phyloP scores from a whole-genome alignment of 108 stramenopile species.

The Pseudonitzschia multistriata region DNA sequence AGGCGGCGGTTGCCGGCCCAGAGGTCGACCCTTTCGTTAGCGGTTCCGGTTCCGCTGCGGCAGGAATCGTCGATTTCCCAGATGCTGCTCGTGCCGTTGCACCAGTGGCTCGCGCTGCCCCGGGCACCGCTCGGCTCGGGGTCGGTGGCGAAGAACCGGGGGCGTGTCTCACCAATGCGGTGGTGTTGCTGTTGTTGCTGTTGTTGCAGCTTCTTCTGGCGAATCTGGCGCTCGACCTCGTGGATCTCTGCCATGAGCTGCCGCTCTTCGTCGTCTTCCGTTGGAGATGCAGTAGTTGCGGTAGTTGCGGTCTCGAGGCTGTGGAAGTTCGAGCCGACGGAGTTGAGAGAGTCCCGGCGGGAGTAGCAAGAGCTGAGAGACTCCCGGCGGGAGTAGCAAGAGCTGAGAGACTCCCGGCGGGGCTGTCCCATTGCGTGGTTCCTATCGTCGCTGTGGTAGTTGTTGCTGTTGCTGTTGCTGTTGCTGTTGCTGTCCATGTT shows the following conservation, averaged over 20 bases:
- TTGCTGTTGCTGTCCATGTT: conserved; percentile 17
- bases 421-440: too few relatives aligned
- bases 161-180: conserved; percentile 1
- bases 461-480: conserved; percentile 17
- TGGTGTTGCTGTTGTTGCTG: conserved; percentile 23
- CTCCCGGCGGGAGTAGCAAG: too few relatives aligned
- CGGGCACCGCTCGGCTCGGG: too few relatives aligned
- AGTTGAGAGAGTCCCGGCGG: too few relatives aligned
- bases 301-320: too few relatives aligned
- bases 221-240: conserved; percentile 21
- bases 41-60: background rate
- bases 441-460: background rate
- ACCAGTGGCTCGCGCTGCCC: too few relatives aligned
- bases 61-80: background rate
- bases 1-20: background rate
- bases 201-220: conserved; percentile 23
- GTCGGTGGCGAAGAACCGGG: too few relatives aligned
- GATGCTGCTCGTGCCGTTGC: background rate
- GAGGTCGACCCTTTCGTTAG: too few relatives aligned
- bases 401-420: too few relatives aligned
- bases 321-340: too few relatives aligned
- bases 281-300: background rate
- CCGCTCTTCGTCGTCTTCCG: too few relatives aligned
- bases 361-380: background rate
- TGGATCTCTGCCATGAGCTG: too few relatives aligned